Conservation (phyloP, 768 basidiomycete genomes). For the Cantharellus cinnabarinus region DNA sequence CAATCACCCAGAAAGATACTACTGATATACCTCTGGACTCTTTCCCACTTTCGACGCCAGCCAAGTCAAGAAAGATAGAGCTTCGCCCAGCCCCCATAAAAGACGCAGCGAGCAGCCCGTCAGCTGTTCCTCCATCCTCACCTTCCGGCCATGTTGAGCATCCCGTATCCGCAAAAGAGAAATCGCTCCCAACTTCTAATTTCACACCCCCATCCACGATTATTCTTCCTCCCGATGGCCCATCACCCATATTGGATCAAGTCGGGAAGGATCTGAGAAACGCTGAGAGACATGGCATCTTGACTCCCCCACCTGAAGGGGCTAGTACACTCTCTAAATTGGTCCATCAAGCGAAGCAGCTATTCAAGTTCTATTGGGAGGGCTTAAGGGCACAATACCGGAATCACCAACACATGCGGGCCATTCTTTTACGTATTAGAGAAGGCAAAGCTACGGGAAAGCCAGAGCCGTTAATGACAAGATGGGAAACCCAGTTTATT, state of each 20-base stretch:
- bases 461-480: constrained; percentile 27
- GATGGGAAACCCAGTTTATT: constrained; percentile 52
- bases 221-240: not conserved
- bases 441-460: constrained; percentile 28
- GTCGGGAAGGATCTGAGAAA: constrained; percentile 28
- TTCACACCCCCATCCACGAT: not conserved
- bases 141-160: constrained; percentile 8
- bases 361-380: constrained; percentile 66
- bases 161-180: constrained; percentile 8
- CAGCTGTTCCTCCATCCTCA: no score
- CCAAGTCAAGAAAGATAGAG: no score
- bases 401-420: constrained; percentile 31
- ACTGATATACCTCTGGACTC: no score
- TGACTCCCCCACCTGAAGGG: constrained; percentile 40
- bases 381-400: constrained; percentile 47
- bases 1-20: no score
- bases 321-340: constrained; percentile 36
- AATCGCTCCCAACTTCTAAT: not conserved
- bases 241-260: constrained; percentile 23
- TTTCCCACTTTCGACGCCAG: no score
- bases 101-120: no score
- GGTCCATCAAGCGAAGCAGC: constrained; percentile 26
- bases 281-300: constrained; percentile 46
- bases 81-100: no score
- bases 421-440: constrained; percentile 34